phyloP scores from a whole-genome alignment of 257 asterid species.

The Marsdenia floribunda region DNA sequence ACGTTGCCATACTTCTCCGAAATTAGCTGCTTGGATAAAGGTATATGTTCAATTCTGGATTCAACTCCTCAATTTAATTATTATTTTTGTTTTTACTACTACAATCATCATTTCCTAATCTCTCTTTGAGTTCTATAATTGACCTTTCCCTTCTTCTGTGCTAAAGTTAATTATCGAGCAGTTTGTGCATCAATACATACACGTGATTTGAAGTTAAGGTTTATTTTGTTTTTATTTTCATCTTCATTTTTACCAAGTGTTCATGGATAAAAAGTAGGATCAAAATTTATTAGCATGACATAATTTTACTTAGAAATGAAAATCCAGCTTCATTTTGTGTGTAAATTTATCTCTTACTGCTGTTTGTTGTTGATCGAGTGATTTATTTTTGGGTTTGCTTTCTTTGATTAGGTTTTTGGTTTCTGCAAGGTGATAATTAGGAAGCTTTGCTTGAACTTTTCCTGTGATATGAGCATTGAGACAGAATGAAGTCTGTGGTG shows the following conservation, averaged over 20 bases:
- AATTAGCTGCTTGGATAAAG: not conserved
- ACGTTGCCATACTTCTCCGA: not conserved
- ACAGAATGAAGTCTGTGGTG: constrained; percentile 44
- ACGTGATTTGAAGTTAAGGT: not conserved
- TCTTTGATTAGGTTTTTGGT: not conserved
- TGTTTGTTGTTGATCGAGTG: not conserved
- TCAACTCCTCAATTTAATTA: not conserved
- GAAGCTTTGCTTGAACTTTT: not conserved
- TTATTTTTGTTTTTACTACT: not conserved
- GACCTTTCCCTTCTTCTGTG: not conserved
- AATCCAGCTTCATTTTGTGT: not conserved
- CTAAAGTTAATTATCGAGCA: not conserved
- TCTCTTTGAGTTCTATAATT: not conserved
- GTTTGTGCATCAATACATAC: not conserved
- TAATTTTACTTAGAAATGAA: not conserved
- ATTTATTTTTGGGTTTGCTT: not conserved
- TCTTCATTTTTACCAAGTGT: not conserved
- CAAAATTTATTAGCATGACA: not conserved
- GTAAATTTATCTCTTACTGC: not conserved
- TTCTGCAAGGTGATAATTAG: not conserved
- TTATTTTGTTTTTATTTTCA: no score
- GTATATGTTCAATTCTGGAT: not conserved
- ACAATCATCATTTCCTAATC: not conserved
- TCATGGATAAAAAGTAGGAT: not conserved
- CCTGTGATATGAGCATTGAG: constrained; percentile 34